Evolutionary conservation across 2,329 filamentous ascomycete genomes (phyloP).

Genomic region (Aspergillus luchuensis): DNA sequence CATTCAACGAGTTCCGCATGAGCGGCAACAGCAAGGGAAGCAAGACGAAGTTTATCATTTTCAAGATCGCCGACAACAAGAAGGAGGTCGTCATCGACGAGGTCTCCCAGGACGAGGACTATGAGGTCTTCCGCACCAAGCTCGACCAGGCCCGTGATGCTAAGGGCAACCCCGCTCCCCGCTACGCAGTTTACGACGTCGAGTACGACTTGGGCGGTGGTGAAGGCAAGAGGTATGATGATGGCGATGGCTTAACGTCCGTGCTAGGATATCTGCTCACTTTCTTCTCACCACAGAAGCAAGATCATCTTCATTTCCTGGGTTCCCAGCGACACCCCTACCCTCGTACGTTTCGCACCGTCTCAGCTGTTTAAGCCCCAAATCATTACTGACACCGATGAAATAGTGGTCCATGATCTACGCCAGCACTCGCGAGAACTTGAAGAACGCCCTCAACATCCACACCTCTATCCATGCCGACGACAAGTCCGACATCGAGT

Average conservation of each 20-base stretch:
- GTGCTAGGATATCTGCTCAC: slow-evolving; percentile 19
- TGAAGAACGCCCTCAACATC: slow-evolving; percentile 53
- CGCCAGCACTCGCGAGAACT: slow-evolving; percentile 51
- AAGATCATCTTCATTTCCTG: slow-evolving; percentile 57
- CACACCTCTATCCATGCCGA: slow-evolving; percentile 45
- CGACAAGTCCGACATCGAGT: slow-evolving; percentile 46
- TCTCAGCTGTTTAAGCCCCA: not conserved
- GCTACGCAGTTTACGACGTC: slow-evolving; percentile 55
- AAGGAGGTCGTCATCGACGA: slow-evolving; percentile 54
- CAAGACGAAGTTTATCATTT: slow-evolving; percentile 54
- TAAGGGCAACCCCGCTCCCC: slow-evolving; percentile 48
- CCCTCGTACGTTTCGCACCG: slow-evolving; percentile 39
- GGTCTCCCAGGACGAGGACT: slow-evolving; percentile 47
- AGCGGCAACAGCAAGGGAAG: slow-evolving; percentile 36
- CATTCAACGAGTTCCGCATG: slow-evolving; percentile 52
- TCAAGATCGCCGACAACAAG: slow-evolving; percentile 55
- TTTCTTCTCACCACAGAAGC: slow-evolving; percentile 37
- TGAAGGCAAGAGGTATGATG: slow-evolving; percentile 51
- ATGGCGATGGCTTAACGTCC: not conserved
- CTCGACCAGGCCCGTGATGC: too few species aligned
- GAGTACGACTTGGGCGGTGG: slow-evolving; percentile 51
- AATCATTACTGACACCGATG: slow-evolving; percentile 19
- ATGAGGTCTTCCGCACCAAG: slow-evolving; percentile 54
- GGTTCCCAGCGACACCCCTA: slow-evolving; percentile 45
- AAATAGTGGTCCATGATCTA: slow-evolving; percentile 53